Percentiles rank a stretch among this genome's conserved stretches.
These are phyloP conservation scores for Ceratocystiopsis brevicomis DNA, from an alignment of 2,329 filamentous ascomycete species.

Conservation along the genomic window DNA sequence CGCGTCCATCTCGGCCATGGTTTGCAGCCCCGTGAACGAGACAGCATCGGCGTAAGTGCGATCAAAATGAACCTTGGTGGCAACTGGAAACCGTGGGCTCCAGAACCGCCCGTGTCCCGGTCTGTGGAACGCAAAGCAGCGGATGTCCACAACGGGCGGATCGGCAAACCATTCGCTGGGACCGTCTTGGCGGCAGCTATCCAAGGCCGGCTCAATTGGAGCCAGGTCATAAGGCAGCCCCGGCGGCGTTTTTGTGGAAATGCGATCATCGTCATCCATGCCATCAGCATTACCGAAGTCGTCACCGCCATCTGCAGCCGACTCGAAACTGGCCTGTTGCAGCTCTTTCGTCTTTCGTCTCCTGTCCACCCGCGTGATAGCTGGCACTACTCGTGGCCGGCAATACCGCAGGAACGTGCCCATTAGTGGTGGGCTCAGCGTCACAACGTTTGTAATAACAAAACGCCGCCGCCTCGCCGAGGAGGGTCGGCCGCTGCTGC, in stretches of 20 bases:
- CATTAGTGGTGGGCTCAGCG: constrained; percentile 33
- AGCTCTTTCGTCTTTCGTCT: constrained; percentile 13
- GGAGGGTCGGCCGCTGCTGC: constrained; percentile 17
- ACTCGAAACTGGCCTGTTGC: too few species aligned
- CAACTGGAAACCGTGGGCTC: constrained; percentile 56
- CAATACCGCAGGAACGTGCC: constrained; percentile 28
- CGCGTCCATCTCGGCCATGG: constrained; percentile 31
- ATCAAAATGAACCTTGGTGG: constrained; percentile 63
- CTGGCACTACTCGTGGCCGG: constrained; percentile 22
- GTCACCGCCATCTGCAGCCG: too few species aligned
- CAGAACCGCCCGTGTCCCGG: constrained; percentile 49
- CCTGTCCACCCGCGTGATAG: constrained; percentile 11
- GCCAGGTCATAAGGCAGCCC: constrained; percentile 20
- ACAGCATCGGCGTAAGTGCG: constrained; percentile 49
- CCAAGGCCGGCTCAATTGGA: constrained; percentile 25
- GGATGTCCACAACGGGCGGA: constrained; percentile 62
- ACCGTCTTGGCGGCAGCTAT: constrained; percentile 17
- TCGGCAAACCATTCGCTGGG: constrained; percentile 40
- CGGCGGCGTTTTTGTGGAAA: not conserved
- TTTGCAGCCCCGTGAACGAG: constrained; percentile 50
- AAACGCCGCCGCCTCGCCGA: constrained; percentile 31
- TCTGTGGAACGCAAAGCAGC: constrained; percentile 65
- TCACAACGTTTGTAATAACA: constrained; percentile 45
- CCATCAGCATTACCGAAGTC: not conserved
- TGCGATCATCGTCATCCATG: not conserved